A percentile compares a stretch with the other conserved stretches of the same genome.
These are phyloP conservation scores for Clarireedia monteithiana DNA, from an alignment of 2,329 filamentous ascomycete species.

Conservation along the genomic window DNA sequence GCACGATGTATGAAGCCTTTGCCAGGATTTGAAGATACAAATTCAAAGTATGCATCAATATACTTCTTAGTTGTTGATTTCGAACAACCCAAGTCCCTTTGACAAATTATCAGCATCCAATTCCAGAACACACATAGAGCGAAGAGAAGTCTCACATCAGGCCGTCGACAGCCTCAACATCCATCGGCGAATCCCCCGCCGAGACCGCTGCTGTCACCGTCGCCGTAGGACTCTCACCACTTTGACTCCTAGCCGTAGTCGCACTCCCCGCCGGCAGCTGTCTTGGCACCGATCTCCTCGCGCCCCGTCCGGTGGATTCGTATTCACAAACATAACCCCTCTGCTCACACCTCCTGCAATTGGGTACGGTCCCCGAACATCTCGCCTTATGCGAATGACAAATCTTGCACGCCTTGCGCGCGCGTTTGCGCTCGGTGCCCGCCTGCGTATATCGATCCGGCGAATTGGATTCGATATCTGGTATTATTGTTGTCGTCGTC, in stretches of 20 bases:
- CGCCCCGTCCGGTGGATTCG: conserved; percentile 2
- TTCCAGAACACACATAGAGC: neutral
- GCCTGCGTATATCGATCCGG: conserved; percentile 5
- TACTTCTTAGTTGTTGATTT: conserved; percentile 6
- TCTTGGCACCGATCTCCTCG: conserved; percentile 3
- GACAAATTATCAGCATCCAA: neutral
- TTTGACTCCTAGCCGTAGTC: neutral
- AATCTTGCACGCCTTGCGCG: conserved; percentile 6
- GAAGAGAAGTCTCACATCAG: neutral
- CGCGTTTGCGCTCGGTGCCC: conserved; percentile 2
- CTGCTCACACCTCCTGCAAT: conserved; percentile 8
- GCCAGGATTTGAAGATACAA: conserved; percentile 7
- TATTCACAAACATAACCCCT: conserved; percentile 6
- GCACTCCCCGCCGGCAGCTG: neutral
- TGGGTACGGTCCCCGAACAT: conserved; percentile 2
- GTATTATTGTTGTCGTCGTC: too few relatives aligned
- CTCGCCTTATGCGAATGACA: conserved; percentile 9
- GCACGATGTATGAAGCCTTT: conserved; percentile 8
- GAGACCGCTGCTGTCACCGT: neutral
- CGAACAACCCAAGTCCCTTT: neutral
- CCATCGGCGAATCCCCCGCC: conserved; percentile 5
- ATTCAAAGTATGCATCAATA: conserved; percentile 8
- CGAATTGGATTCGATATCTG: conserved; percentile 7
- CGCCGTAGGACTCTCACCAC: neutral
- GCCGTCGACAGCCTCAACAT: neutral